phyloP scores from a whole-genome alignment of 495 filamentous ascomycete genomes.

The Collariella sp. region DNA sequence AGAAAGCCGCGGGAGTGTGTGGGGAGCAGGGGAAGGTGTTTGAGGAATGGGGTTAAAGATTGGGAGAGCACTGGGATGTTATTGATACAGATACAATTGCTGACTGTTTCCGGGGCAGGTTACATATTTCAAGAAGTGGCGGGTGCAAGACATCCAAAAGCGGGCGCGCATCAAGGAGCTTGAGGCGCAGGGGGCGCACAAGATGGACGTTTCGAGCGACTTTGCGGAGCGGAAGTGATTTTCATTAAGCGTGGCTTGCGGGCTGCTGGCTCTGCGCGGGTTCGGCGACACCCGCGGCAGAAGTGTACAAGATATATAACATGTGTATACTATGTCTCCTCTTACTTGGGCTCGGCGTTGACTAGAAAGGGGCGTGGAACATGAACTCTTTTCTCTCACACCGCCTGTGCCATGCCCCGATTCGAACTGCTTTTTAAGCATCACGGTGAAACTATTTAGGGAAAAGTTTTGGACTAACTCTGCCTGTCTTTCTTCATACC shows the following conservation, averaged over 20 bases:
- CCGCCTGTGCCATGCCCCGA: no score
- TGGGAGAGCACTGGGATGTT: constrained; percentile 33
- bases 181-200: constrained; percentile 66
- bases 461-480: no score
- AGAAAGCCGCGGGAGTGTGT: constrained; percentile 57
- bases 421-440: no score
- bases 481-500: no score
- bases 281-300: background rate
- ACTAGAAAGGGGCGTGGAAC: background rate
- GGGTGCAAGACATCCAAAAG: constrained; percentile 84
- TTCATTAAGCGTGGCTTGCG: background rate
- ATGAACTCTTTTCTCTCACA: background rate
- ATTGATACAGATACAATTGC: background rate
- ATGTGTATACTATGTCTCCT: background rate
- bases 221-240: constrained; percentile 19
- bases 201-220: constrained; percentile 37
- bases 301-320: constrained; percentile 2
- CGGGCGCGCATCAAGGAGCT: constrained; percentile 70
- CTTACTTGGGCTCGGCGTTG: background rate
- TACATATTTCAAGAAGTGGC: constrained; percentile 92
- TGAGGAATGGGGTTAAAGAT: constrained; percentile 60
- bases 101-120: constrained; percentile 47
- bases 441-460: no score
- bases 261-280: background rate
- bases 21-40: constrained; percentile 55